Conservation (phyloP, 306 rosid species). For the Hippophae rhamnoides region DNA sequence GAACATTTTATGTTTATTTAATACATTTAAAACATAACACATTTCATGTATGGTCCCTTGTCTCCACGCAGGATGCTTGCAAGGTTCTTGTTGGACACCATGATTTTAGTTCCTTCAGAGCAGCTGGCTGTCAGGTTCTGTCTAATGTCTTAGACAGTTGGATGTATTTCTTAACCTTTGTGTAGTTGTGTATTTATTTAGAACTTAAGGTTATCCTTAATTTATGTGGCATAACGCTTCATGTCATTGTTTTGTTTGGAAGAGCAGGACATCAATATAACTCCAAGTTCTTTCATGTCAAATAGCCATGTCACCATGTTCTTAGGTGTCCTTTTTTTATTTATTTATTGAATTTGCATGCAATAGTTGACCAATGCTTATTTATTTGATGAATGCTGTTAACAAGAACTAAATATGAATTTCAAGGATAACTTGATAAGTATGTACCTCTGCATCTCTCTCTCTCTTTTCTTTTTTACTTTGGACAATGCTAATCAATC, state of each 20-base stretch:
- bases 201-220: neutral
- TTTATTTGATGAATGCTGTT: no score
- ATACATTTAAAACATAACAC: neutral
- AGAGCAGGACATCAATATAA: neutral
- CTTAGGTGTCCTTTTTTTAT: no score
- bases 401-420: no score
- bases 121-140: slow-evolving; percentile 87
- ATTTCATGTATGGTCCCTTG: slow-evolving; percentile 1
- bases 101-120: slow-evolving; percentile 95
- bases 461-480: no score
- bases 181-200: neutral
- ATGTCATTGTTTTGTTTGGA: no score
- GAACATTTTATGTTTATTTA: slow-evolving; percentile 7
- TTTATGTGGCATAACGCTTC: neutral
- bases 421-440: no score
- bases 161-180: neutral
- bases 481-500: no score
- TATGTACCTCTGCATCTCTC: no score
- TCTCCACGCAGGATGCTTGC: slow-evolving; percentile 70
- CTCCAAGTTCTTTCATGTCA: no score
- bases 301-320: no score
- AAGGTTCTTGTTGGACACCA: slow-evolving; percentile 73
- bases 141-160: slow-evolving; percentile 14
- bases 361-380: no score
- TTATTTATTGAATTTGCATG: no score